Conservation (phyloP, 495 filamentous ascomycete species). For the Evernia prunastri region DNA sequence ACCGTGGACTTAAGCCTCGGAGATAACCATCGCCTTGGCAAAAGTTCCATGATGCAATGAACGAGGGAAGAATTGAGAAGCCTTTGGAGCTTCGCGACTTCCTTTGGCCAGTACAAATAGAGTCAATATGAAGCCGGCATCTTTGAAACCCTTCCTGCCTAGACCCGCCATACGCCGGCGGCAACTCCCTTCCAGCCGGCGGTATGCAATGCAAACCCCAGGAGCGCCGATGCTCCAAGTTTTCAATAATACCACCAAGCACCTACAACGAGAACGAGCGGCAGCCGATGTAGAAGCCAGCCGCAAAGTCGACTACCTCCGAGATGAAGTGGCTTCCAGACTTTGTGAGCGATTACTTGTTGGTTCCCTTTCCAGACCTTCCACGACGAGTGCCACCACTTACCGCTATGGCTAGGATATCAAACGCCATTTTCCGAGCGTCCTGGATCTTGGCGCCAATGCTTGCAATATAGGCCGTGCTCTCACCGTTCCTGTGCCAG, state of each 20-base stretch:
- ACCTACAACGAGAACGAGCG: slow-evolving; percentile 82
- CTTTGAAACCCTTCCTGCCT: slow-evolving; percentile 25
- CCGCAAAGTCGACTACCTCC: slow-evolving; percentile 79
- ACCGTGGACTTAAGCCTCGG: background rate
- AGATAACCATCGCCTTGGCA: background rate
- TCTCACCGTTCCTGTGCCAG: slow-evolving; percentile 56
- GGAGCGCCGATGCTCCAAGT: slow-evolving; percentile 75
- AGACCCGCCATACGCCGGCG: slow-evolving; percentile 22
- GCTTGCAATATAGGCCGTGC: slow-evolving; percentile 87
- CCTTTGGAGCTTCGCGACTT: background rate
- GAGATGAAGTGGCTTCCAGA: slow-evolving; percentile 80
- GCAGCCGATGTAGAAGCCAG: slow-evolving; percentile 63
- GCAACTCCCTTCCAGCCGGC: slow-evolving; percentile 2
- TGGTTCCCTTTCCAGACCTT: slow-evolving; percentile 22
- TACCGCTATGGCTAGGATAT: slow-evolving; percentile 57
- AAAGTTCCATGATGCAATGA: slow-evolving; percentile 1
- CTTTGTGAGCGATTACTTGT: slow-evolving; percentile 84
- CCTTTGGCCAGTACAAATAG: background rate
- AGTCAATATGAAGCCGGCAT: slow-evolving; percentile 24
- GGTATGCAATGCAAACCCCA: slow-evolving; percentile 69
- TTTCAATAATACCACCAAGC: slow-evolving; percentile 84
- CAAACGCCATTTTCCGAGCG: slow-evolving; percentile 73
- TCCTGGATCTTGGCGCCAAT: slow-evolving; percentile 93
- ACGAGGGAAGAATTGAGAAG: background rate
- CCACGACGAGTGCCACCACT: slow-evolving; percentile 1